These are phyloP conservation scores for Suillus spraguei DNA, from an alignment of 768 basidiomycete genomes.

Conservation along the genomic window DNA sequence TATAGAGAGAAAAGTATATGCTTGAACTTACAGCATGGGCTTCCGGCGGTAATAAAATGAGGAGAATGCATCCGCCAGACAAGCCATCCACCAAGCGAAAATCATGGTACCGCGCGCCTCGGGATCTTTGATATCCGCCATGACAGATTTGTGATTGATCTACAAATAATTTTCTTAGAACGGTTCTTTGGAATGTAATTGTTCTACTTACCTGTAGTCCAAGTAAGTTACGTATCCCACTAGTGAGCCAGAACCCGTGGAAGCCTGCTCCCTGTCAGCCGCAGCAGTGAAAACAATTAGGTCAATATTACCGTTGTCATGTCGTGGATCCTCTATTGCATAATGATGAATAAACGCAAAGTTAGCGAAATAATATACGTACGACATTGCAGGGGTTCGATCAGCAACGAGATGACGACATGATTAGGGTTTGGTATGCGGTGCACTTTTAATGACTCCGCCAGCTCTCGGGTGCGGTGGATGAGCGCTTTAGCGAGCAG, in stretches of 20 bases:
- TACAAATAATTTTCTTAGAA: constrained; percentile 30
- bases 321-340: constrained; percentile 66
- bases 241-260: constrained; percentile 83
- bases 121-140: constrained; percentile 70
- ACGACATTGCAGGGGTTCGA: constrained; percentile 89
- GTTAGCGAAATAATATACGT: constrained; percentile 38
- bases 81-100: constrained; percentile 95
- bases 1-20: constrained; percentile 14
- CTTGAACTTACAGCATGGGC: constrained; percentile 61
- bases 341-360: constrained; percentile 16
- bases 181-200: constrained; percentile 14
- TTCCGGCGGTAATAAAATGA: constrained; percentile 85
- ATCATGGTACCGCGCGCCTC: constrained; percentile 84
- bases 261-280: constrained; percentile 54
- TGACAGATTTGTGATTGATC: constrained; percentile 86
- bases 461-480: constrained; percentile 80
- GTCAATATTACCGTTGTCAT: constrained; percentile 59
- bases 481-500: constrained; percentile 76
- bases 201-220: constrained; percentile 60
- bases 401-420: constrained; percentile 77
- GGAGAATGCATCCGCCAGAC: constrained; percentile 80
- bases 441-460: constrained; percentile 86
- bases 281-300: constrained; percentile 16
- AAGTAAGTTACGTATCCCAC: constrained; percentile 76
- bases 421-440: constrained; percentile 78